phyloP scores from a whole-genome alignment of 192 early-diverging fungal genomes.

The Gaertneriomyces semiglobifer region DNA sequence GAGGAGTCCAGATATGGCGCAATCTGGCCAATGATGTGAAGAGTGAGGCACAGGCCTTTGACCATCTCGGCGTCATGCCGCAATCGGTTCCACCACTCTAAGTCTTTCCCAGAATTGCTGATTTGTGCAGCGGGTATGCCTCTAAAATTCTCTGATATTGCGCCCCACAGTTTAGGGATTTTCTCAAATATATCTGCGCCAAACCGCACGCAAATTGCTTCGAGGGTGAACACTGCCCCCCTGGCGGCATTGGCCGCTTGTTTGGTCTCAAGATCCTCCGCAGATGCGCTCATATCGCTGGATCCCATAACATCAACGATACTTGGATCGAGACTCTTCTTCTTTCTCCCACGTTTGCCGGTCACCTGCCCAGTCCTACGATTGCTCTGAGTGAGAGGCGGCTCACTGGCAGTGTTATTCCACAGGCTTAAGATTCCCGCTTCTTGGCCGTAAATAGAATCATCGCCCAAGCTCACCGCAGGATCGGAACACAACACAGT shows the following conservation, averaged over 20 bases:
- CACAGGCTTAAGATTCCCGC: conserved; percentile 24
- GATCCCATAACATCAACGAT: conserved; percentile 5
- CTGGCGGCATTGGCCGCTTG: conserved; percentile 31
- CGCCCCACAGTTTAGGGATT: conserved; percentile 71
- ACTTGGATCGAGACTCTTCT: neutral
- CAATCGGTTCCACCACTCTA: neutral
- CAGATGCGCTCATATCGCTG: conserved; percentile 14
- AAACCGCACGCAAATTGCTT: conserved; percentile 64
- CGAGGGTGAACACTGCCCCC: conserved; percentile 48
- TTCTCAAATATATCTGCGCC: conserved; percentile 60
- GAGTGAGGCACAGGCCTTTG: conserved; percentile 44
- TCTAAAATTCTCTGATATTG: conserved; percentile 46
- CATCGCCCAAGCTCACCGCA: conserved; percentile 17
- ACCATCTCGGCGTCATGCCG: conserved; percentile 45
- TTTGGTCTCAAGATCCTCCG: conserved; percentile 18
- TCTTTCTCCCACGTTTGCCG: neutral
- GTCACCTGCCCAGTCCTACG: neutral
- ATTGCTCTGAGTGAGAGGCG: neutral
- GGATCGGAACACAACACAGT: conserved; percentile 83
- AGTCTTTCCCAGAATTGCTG: conserved; percentile 24
- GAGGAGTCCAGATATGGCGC: conserved; percentile 49
- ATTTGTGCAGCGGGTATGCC: conserved; percentile 26
- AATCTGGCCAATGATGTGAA: conserved; percentile 70
- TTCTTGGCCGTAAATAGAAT: conserved; percentile 21
- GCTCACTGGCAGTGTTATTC: conserved; percentile 1